A percentile compares a stretch with the other conserved stretches of the same genome.
Evolutionary conservation across 163 green algal genomes (phyloP).

Genomic region (Scenedesmus sp.): DNA sequence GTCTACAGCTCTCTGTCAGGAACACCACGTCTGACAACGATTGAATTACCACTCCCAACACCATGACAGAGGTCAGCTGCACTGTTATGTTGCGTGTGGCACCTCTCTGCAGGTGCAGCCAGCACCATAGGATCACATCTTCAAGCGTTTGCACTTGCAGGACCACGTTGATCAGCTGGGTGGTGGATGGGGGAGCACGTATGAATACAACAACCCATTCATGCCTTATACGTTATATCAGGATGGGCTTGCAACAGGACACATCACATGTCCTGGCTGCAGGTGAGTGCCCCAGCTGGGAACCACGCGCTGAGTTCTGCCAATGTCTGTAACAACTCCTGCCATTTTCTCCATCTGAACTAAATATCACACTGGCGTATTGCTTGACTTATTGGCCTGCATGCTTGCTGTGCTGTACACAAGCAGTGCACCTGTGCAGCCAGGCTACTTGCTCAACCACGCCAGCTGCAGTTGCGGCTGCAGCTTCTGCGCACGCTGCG

Average conservation of each 20-base stretch:
- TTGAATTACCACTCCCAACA: not conserved
- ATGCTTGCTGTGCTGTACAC: not conserved
- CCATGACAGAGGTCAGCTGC: not conserved
- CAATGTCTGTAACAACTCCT: not conserved
- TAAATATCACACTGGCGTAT: not conserved
- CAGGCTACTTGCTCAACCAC: not conserved
- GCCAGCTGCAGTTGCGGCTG: constrained; percentile 21
- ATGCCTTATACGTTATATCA: not conserved
- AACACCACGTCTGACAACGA: too few species aligned
- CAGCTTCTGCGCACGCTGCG: constrained; percentile 27
- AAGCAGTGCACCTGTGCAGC: not conserved
- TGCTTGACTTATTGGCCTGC: not conserved
- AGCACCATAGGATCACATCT: not conserved
- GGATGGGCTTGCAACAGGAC: not conserved
- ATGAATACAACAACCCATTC: not conserved
- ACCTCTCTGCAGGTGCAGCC: not conserved
- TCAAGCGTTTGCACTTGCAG: not conserved
- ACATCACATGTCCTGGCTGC: constrained; percentile 33
- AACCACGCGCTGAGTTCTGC: not conserved
- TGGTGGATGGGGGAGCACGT: not conserved
- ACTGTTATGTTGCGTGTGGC: not conserved
- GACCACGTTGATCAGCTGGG: not conserved
- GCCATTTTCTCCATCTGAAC: too few species aligned
- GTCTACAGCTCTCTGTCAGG: not conserved
- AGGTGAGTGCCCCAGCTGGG: not conserved